These are phyloP conservation scores for Cystobasidium ongulense DNA, from an alignment of 768 basidiomycete species.

Conservation along the genomic window DNA sequence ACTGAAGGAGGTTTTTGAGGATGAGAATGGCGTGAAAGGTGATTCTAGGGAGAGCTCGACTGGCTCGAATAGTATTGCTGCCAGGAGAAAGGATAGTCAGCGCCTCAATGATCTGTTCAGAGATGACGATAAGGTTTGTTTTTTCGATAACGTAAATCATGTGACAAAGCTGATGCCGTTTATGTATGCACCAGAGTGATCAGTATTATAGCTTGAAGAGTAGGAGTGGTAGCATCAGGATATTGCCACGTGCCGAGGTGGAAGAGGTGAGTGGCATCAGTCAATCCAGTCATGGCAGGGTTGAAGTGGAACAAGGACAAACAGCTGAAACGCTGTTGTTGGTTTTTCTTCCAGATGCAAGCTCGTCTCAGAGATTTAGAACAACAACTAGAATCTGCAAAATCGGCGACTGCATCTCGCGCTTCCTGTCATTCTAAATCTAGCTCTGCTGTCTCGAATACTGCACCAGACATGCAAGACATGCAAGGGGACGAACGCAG, in stretches of 20 bases:
- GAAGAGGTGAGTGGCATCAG: background rate
- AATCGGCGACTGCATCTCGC: background rate
- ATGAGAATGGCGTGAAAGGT: background rate
- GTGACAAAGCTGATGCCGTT: background rate
- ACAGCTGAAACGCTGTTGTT: too few species aligned
- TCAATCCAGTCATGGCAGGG: background rate
- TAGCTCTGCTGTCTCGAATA: background rate
- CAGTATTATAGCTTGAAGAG: slow-evolving; percentile 8
- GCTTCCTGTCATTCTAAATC: background rate
- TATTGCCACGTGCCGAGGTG: background rate
- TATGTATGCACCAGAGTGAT: background rate
- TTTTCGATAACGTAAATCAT: background rate
- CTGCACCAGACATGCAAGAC: background rate
- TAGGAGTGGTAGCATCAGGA: background rate
- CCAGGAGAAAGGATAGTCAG: background rate
- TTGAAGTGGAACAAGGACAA: too few species aligned
- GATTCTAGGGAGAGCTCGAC: background rate
- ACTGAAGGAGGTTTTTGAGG: background rate
- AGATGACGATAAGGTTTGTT: background rate
- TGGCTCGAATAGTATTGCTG: background rate
- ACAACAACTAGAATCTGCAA: background rate
- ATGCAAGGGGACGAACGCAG: background rate
- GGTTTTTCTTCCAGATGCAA: background rate
- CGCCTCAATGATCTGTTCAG: background rate
- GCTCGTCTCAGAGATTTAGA: slow-evolving; percentile 1